phyloP scores from a whole-genome alignment of 73 alveolate species.

The Paramecium sonneborni region DNA sequence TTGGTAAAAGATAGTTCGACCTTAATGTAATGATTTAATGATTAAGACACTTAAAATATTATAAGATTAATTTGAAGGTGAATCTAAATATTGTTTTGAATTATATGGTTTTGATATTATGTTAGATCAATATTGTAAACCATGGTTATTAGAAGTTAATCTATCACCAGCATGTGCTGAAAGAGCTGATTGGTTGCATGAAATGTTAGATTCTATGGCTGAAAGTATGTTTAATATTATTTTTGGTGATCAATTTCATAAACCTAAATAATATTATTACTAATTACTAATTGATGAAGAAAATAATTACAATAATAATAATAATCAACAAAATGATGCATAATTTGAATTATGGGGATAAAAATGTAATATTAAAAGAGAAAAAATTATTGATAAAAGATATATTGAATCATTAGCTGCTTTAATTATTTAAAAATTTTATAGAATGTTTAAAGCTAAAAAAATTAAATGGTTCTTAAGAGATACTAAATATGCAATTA shows the following conservation, averaged over 20 bases:
- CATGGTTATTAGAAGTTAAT: constrained; percentile 85
- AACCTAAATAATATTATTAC: neutral
- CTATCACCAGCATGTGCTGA: constrained; percentile 86
- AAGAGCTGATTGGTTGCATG: constrained; percentile 81
- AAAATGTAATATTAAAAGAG: constrained; percentile 68
- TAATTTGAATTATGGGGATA: constrained; percentile 70
- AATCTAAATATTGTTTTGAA: constrained; percentile 88
- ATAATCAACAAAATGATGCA: constrained; percentile 10
- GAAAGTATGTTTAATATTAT: constrained; percentile 74
- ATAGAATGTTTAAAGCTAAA: constrained; percentile 56
- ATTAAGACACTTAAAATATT: constrained; percentile 72
- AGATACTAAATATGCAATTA: constrained; percentile 14
- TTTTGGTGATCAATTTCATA: constrained; percentile 33
- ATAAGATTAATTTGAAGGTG: constrained; percentile 69
- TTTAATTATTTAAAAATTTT: constrained; percentile 60
- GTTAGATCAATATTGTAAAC: constrained; percentile 78
- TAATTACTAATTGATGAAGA: constrained; percentile 33
- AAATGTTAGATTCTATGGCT: constrained; percentile 80
- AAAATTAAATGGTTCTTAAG: neutral
- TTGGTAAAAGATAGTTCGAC: constrained; percentile 53
- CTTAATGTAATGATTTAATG: constrained; percentile 66
- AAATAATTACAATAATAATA: constrained; percentile 60
- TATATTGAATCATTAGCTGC: constrained; percentile 33
- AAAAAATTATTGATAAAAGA: constrained; percentile 68
- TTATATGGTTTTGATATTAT: constrained; percentile 93